Conservation (phyloP, 768 basidiomycete genomes). For the Antrodiella citrinella region DNA sequence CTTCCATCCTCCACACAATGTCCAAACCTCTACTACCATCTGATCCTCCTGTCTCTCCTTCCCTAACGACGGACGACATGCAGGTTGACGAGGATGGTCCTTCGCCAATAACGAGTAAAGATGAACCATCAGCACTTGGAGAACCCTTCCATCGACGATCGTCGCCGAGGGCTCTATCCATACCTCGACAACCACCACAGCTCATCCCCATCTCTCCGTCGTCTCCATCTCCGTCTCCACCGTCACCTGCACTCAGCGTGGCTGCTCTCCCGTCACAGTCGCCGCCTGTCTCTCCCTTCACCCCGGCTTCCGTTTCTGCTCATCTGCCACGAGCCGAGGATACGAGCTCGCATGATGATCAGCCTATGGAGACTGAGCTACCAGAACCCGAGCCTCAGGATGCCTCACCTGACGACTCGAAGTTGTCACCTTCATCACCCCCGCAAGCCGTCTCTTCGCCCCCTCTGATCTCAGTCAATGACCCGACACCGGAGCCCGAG, state of each 20-base stretch:
- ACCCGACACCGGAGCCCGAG: not conserved
- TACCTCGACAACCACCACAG: too few species aligned
- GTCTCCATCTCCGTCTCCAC: not conserved
- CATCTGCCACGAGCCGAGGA: too few species aligned
- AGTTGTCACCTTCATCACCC: too few species aligned
- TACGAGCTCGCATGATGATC: too few species aligned
- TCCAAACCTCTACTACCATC: too few species aligned
- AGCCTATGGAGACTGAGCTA: too few species aligned
- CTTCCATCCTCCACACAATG: not conserved
- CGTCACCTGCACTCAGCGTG: too few species aligned
- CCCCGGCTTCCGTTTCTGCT: too few species aligned
- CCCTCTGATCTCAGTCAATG: not conserved
- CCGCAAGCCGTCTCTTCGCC: not conserved
- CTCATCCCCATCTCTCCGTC: not conserved
- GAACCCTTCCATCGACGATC: not conserved
- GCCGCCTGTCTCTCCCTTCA: too few species aligned
- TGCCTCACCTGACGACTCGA: too few species aligned
- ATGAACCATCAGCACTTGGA: not conserved
- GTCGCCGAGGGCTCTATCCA: not conserved
- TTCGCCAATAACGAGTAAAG: not conserved
- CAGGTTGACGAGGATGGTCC: not conserved
- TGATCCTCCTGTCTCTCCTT: not conserved
- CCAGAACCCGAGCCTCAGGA: too few species aligned
- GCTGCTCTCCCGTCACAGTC: too few species aligned
- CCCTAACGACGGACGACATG: not conserved